Conservation (phyloP, 1,139 yeast genomes). For the Geotrichum siamense region DNA sequence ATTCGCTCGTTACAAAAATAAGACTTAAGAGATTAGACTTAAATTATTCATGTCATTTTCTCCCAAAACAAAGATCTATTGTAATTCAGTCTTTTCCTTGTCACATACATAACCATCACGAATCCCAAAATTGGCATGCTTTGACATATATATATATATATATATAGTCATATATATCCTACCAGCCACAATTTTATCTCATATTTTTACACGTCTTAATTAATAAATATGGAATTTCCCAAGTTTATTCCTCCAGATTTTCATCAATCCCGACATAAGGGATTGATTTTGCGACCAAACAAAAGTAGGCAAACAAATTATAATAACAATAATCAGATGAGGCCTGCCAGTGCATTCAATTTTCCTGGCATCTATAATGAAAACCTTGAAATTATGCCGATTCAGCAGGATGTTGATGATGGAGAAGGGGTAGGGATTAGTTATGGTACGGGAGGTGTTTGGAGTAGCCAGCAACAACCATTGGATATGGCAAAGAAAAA, state of each 20-base stretch:
- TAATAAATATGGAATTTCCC: not conserved
- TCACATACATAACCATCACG: no score
- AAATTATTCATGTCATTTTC: no score
- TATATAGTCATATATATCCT: no score
- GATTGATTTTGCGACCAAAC: not conserved
- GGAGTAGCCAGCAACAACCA: not conserved
- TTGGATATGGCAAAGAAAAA: not conserved
- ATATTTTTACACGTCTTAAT: no score
- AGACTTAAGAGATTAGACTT: no score
- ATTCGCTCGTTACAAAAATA: no score
- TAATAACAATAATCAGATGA: not conserved
- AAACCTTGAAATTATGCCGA: conserved; percentile 1
- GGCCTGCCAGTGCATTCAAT: conserved; percentile 1
- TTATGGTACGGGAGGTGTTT: not conserved
- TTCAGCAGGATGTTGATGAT: not conserved
- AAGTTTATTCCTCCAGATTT: conserved; percentile 3
- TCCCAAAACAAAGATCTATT: no score
- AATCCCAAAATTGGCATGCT: no score
- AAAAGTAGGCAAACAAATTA: not conserved
- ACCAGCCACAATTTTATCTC: not conserved
- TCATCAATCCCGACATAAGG: not conserved
- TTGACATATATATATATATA: not conserved
- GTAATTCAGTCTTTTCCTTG: no score
- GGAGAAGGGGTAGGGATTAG: not conserved
- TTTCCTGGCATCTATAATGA: conserved; percentile 6